These are phyloP conservation scores for Corrigiola litoralis DNA, from an alignment of 179 eudicot species.

Conservation along the genomic window DNA sequence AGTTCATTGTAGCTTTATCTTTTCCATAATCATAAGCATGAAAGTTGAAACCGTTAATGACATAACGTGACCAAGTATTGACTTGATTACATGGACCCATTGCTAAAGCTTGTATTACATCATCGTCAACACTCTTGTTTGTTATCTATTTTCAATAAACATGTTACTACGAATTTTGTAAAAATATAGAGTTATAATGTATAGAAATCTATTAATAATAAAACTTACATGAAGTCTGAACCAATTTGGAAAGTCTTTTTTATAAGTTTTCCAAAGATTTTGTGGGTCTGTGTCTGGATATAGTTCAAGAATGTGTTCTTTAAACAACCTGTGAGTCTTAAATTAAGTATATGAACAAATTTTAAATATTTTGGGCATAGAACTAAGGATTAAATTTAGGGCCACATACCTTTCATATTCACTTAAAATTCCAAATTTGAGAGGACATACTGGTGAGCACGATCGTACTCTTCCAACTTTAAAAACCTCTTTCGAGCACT, in stretches of 20 bases:
- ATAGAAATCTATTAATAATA: not conserved
- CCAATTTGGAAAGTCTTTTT: not conserved
- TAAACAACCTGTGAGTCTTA: not conserved
- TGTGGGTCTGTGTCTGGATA: not conserved
- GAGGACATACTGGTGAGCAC: not conserved
- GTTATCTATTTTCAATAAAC: no score
- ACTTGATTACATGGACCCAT: not conserved
- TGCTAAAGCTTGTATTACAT: not conserved
- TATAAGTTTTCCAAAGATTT: not conserved
- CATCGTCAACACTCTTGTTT: no score
- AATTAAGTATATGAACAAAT: no score
- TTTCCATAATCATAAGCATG: conserved; percentile 1
- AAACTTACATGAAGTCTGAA: not conserved
- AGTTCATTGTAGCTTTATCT: not conserved
- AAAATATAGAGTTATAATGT: not conserved
- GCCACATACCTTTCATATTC: conserved; percentile 8
- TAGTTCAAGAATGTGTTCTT: not conserved
- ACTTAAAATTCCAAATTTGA: not conserved
- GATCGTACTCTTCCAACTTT: not conserved
- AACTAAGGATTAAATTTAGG: no score
- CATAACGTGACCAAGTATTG: not conserved
- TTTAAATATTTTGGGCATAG: no score
- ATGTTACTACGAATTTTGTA: not conserved
- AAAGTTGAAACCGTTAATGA: not conserved
- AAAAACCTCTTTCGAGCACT: not conserved